Percentiles rank a stretch among this genome's conserved stretches.
phyloP scores from a whole-genome alignment of 2,329 filamentous ascomycete species.

The Trichoderma sp. region DNA sequence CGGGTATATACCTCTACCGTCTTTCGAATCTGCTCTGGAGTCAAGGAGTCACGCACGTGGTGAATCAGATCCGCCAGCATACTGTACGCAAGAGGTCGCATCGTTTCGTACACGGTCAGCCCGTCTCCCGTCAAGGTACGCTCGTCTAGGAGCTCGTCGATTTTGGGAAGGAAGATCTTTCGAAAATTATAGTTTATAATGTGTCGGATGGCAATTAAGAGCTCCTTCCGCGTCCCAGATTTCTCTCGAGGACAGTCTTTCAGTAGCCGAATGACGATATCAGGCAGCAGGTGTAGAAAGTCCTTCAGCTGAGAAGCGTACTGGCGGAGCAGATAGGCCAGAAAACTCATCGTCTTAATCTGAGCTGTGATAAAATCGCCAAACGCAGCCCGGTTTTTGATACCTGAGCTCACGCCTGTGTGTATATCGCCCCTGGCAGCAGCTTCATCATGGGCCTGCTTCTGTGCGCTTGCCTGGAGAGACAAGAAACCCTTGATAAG shows the following conservation, averaged over 20 bases:
- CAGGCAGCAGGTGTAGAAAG: constrained; percentile 79
- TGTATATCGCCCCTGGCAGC: constrained; percentile 76
- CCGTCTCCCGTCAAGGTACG: constrained; percentile 93
- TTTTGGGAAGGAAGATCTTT: constrained; percentile 90
- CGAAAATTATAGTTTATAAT: constrained; percentile 99
- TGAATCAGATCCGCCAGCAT: constrained; percentile 98
- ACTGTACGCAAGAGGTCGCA: constrained; percentile 92
- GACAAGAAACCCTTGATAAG: constrained; percentile 87
- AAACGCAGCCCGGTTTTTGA: constrained; percentile 90
- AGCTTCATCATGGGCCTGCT: constrained; percentile 85
- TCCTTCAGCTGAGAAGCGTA: constrained; percentile 85
- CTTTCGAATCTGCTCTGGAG: constrained; percentile 85
- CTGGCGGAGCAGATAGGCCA: constrained; percentile 86
- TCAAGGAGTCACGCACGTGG: constrained; percentile 86
- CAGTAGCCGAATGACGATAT: constrained; percentile 84
- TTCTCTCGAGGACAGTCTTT: constrained; percentile 95
- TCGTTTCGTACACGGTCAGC: constrained; percentile 92
- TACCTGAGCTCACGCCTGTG: constrained; percentile 86
- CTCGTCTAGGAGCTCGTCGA: constrained; percentile 92
- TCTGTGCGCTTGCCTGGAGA: constrained; percentile 87
- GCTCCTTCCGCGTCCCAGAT: constrained; percentile 87
- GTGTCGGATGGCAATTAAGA: constrained; percentile 92
- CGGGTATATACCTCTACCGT: constrained; percentile 97
- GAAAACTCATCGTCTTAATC: constrained; percentile 98
- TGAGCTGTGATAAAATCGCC: constrained; percentile 97